Percentiles rank a stretch among this genome's conserved stretches.
Evolutionary conservation across 345 rosid genomes (phyloP).

Genomic region (Euclidium syriacum): DNA sequence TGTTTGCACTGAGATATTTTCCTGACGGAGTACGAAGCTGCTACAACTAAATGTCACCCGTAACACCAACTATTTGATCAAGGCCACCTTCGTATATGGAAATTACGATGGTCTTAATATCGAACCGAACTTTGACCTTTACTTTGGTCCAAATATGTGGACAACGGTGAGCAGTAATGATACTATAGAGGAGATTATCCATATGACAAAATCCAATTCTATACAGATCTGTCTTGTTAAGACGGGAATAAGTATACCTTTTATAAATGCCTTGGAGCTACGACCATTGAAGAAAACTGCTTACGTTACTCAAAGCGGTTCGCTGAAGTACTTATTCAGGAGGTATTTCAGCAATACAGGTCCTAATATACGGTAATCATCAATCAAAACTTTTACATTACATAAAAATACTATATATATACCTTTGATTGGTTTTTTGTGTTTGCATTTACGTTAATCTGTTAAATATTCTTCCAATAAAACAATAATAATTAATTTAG

Average conservation of each 20-base stretch:
- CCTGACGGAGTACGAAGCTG: slow-evolving; percentile 26
- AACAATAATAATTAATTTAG: too few species aligned
- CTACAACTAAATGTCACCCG: slow-evolving; percentile 24
- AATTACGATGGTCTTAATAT: slow-evolving; percentile 23
- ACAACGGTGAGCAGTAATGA: slow-evolving; percentile 9
- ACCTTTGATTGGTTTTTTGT: background rate
- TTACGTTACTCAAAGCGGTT: slow-evolving; percentile 24
- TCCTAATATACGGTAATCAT: slow-evolving; percentile 9
- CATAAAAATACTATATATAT: background rate
- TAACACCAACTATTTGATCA: slow-evolving; percentile 26
- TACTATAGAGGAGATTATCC: slow-evolving; percentile 17
- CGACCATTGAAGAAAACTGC: slow-evolving; percentile 17
- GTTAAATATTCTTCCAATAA: background rate
- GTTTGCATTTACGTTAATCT: background rate
- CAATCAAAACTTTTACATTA: background rate
- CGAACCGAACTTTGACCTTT: slow-evolving; percentile 21
- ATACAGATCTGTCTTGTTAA: slow-evolving; percentile 28
- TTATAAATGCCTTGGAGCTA: slow-evolving; percentile 20
- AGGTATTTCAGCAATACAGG: background rate
- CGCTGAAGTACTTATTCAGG: slow-evolving; percentile 17
- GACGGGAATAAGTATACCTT: slow-evolving; percentile 27
- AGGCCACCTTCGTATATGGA: slow-evolving; percentile 24
- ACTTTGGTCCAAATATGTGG: slow-evolving; percentile 28
- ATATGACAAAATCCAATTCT: slow-evolving; percentile 5
- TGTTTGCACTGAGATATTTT: slow-evolving; percentile 13